Evolutionary conservation across 768 basidiomycete species (phyloP), one percentile per base, ranked within the genome.

Genomic region (Russula sp.): DNA sequence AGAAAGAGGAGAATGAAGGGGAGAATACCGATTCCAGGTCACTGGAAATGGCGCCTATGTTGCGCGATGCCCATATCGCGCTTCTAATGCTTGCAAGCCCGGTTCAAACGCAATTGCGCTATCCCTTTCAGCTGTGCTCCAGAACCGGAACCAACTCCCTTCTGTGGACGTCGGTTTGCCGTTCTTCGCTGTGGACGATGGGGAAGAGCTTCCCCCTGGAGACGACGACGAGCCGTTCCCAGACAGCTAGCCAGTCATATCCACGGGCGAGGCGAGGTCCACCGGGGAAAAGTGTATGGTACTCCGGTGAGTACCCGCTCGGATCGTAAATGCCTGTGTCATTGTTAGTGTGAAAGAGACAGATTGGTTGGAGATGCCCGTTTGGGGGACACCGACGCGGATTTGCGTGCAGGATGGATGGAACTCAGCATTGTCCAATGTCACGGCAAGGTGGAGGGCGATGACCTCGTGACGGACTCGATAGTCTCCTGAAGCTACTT

Each of bases 391-490:
- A 2, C 79, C 75, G 42, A 92, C 73, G 44, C 72, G 75, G 63
- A 77, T 22, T 72, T 83, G 82, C 3, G 81, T 78, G 73, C 90
- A 93, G 28, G 83, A 82, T 0, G 88, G 85, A 72, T 93, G 92
- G 75, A 91, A 92, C 75, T 93, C 90, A 0, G n/a, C n/a, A n/a
- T n/a, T n/a, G 88, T 89, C n/a, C 87, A 71, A 10, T 2, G 70
- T 67, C n/a, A 71, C 78, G 7, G 81, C 89, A 52, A 85, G 79
- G 70, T 92, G 90, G 16, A 92, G 82, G 11, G 87, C 86, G 72
- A 92, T 86, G 73, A 92, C 87, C 72, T 92, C 90, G 72, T 90
- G 85, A 1, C 90, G 87, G 71, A 91, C 73, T 63, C 92, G 77
- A 73, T 92, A 92, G 68, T 87, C 83, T 5, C 90, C 90, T 3